Conservation (phyloP, 208 protist genomes). For the Leishmania tropica region DNA sequence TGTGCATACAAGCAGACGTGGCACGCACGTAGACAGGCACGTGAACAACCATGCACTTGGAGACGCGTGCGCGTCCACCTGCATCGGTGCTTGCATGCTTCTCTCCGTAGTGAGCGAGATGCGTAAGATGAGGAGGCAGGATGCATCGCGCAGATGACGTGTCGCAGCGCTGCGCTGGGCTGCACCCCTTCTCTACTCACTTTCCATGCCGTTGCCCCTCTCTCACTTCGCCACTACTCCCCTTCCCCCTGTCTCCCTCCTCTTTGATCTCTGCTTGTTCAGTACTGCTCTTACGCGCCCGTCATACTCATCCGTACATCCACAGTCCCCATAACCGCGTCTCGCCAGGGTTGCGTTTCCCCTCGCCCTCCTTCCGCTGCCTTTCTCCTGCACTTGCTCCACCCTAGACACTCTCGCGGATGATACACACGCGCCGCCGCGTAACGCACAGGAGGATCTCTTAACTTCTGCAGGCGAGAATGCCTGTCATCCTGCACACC, state of each 20-base stretch:
- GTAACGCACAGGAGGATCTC: neutral
- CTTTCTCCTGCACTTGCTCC: neutral
- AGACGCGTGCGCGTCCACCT: neutral
- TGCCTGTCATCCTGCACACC: constrained; percentile 35
- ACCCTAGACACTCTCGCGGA: neutral
- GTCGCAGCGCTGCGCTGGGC: neutral
- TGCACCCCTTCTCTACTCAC: neutral
- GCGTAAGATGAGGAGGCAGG: neutral
- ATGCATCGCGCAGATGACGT: neutral
- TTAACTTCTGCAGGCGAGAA: neutral
- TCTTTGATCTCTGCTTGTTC: neutral
- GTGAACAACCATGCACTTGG: neutral
- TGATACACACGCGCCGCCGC: neutral
- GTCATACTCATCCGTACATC: neutral
- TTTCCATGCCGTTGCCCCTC: neutral
- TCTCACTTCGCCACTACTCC: neutral
- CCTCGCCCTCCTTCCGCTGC: neutral
- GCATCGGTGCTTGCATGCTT: neutral
- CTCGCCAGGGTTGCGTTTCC: neutral
- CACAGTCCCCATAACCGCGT: neutral
- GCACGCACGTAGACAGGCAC: neutral
- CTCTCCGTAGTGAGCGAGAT: neutral
- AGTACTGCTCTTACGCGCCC: neutral
- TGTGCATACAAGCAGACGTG: neutral
- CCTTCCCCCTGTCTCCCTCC: neutral